phyloP scores from a whole-genome alignment of 768 basidiomycete genomes.

The Boletus patriciae region DNA sequence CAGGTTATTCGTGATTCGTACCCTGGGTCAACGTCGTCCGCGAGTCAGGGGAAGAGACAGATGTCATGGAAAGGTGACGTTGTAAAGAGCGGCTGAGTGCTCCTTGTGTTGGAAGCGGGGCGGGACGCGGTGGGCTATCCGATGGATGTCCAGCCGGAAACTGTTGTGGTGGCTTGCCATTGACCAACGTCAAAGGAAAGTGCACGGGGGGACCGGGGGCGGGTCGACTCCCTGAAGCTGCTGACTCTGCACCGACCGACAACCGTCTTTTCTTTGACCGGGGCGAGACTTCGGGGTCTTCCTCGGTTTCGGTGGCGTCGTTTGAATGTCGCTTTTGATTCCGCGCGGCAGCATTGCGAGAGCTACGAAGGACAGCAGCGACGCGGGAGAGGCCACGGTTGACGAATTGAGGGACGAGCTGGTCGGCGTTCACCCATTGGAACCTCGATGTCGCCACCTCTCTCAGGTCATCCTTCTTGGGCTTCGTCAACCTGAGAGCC shows the following conservation, averaged over 20 bases:
- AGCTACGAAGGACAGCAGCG: constrained; percentile 13
- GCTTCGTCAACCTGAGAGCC: constrained; percentile 22
- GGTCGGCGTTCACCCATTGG: constrained; percentile 34
- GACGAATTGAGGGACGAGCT: constrained; percentile 27
- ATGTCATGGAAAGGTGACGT: constrained; percentile 29
- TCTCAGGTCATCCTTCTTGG: constrained; percentile 26
- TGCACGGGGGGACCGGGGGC: constrained; percentile 3
- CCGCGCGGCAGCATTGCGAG: not conserved
- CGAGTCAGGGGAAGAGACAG: constrained; percentile 25
- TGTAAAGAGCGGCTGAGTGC: constrained; percentile 23
- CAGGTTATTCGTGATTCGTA: constrained; percentile 13
- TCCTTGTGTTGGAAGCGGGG: constrained; percentile 9
- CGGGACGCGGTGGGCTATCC: not conserved
- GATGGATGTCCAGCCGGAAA: constrained; percentile 27
- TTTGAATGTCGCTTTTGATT: constrained; percentile 28
- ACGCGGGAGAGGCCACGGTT: constrained; percentile 23
- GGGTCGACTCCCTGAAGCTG: constrained; percentile 3
- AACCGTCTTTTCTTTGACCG: constrained; percentile 30
- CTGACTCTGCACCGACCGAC: constrained; percentile 2
- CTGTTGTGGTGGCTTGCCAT: constrained; percentile 34
- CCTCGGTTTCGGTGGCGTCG: constrained; percentile 8
- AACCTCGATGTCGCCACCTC: constrained; percentile 29
- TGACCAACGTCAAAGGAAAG: constrained; percentile 23
- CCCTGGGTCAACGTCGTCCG: constrained; percentile 21
- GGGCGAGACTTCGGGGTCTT: constrained; percentile 16